Conservation (phyloP, 495 filamentous ascomycete species). For the Penicillium manginii region DNA sequence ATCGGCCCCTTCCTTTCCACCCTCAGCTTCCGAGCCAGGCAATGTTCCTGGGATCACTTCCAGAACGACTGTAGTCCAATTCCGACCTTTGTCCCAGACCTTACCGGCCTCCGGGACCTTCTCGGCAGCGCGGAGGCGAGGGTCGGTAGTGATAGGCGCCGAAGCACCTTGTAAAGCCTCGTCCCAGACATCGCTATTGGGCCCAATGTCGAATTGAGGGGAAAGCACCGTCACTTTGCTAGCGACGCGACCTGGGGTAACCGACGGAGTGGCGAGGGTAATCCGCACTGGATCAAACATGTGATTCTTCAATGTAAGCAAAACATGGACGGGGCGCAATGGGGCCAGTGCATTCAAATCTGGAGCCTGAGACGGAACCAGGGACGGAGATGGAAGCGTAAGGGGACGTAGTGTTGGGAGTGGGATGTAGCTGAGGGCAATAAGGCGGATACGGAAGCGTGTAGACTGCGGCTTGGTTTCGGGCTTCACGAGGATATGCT, state of each 20-base stretch:
- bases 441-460: conserved; percentile 84
- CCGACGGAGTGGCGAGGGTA: conserved; percentile 81
- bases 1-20: conserved; percentile 19
- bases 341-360: conserved; percentile 61
- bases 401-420: conserved; percentile 72
- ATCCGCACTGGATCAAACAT: conserved; percentile 89
- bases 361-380: conserved; percentile 28
- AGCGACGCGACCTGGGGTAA: conserved; percentile 75
- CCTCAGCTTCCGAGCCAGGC: conserved; percentile 35
- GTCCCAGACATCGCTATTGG: conserved; percentile 95
- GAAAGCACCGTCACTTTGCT: conserved; percentile 89
- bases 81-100: conserved; percentile 92
- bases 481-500: conserved; percentile 94
- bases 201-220: conserved; percentile 92
- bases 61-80: conserved; percentile 90
- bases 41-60: conserved; percentile 78
- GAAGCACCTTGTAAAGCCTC: conserved; percentile 69
- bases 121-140: conserved; percentile 44
- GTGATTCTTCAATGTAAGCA: conserved; percentile 90
- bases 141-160: conserved; percentile 40
- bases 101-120: conserved; percentile 85
- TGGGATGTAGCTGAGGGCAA: conserved; percentile 89
- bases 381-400: conserved; percentile 38
- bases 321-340: conserved; percentile 72
- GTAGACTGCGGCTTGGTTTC: conserved; percentile 85